These are phyloP conservation scores for Fusarium pseudonygamai DNA, from an alignment of 2,329 filamentous ascomycete species.

Conservation along the genomic window DNA sequence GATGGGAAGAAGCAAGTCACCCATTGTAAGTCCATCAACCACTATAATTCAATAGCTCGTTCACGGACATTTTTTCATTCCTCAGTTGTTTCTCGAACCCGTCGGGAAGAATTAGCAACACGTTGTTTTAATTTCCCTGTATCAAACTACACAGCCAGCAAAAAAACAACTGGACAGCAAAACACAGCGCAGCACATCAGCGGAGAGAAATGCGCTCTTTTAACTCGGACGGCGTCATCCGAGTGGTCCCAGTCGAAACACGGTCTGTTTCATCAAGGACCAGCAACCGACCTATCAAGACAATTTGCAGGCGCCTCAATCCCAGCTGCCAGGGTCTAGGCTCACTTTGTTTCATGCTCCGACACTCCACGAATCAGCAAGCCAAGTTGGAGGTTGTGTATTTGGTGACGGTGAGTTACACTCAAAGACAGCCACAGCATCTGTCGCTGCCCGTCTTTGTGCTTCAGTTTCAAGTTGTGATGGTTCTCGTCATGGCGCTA, in stretches of 20 bases:
- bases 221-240: conserved; percentile 33
- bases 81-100: neutral
- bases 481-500: neutral
- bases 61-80: neutral
- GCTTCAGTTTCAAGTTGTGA: conserved; percentile 18
- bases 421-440: neutral
- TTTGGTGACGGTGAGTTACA: conserved; percentile 5
- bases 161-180: neutral
- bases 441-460: conserved; percentile 17
- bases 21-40: neutral
- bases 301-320: conserved; percentile 35
- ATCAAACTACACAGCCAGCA: neutral
- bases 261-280: conserved; percentile 42
- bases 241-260: conserved; percentile 42
- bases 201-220: conserved; percentile 14
- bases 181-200: neutral
- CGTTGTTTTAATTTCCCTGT: neutral
- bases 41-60: neutral
- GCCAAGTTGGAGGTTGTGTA: neutral
- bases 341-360: conserved; percentile 42
- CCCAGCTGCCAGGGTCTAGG: conserved; percentile 39
- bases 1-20: neutral
- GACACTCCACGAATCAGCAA: conserved; percentile 37
- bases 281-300: conserved; percentile 40
- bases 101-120: neutral